Conservation (phyloP, 1,284 basidiomycete genomes). For the Boletus hoseneyae region DNA sequence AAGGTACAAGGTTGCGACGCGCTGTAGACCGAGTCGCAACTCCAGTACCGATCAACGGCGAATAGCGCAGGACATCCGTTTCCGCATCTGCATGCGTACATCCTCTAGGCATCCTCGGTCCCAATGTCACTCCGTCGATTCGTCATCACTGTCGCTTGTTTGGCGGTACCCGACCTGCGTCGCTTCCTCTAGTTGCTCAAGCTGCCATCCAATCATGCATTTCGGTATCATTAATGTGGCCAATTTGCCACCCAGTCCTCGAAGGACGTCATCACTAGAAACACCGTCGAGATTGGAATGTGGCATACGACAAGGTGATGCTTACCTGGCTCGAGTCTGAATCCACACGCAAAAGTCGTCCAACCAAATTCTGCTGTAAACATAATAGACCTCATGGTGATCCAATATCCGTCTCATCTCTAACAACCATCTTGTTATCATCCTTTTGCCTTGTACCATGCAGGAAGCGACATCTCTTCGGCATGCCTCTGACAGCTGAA, state of each 20-base stretch:
- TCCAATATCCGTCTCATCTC: conserved; percentile 69
- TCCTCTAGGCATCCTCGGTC: neutral
- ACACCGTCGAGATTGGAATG: conserved; percentile 3
- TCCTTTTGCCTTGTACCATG: conserved; percentile 57
- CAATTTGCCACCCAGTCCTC: conserved; percentile 44
- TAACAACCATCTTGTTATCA: conserved; percentile 59
- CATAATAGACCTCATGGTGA: conserved; percentile 77
- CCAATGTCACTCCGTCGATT: conserved; percentile 32
- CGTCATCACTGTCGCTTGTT: conserved; percentile 59
- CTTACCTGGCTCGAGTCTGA: conserved; percentile 59
- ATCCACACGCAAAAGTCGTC: conserved; percentile 78
- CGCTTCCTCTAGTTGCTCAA: conserved; percentile 61
- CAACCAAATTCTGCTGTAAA: conserved; percentile 79
- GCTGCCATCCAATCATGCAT: conserved; percentile 58
- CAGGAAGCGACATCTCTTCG: conserved; percentile 57
- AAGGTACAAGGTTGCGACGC: neutral
- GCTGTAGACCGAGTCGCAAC: neutral
- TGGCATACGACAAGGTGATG: neutral
- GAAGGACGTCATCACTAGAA: conserved; percentile 54
- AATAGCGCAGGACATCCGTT: neutral
- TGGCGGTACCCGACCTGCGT: conserved; percentile 39
- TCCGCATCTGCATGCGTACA: neutral
- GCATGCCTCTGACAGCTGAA: conserved; percentile 64
- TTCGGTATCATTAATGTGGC: conserved; percentile 47
- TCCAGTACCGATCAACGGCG: neutral